phyloP scores from a whole-genome alignment of 495 filamentous ascomycete species.

The Coniosporium apollinis region DNA sequence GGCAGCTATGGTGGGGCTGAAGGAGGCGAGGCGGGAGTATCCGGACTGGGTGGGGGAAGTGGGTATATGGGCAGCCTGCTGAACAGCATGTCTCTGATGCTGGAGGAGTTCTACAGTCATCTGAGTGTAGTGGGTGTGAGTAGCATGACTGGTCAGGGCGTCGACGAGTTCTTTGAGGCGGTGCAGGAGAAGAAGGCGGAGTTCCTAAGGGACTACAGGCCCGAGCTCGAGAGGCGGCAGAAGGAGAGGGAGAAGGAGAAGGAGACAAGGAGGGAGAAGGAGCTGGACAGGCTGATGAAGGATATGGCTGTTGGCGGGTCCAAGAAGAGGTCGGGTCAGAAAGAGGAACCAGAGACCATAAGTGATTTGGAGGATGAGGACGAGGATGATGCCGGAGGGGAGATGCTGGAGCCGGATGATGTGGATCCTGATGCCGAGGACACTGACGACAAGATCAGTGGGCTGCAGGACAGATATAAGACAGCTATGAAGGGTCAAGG shows the following conservation, averaged over 20 bases:
- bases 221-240: conserved; percentile 68
- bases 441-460: conserved; percentile 4
- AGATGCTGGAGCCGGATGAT: conserved; percentile 26
- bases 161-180: conserved; percentile 83
- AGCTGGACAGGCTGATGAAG: conserved; percentile 83
- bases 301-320: conserved; percentile 63
- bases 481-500: conserved; percentile 33
- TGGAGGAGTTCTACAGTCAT: conserved; percentile 95
- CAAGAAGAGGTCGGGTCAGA: conserved; percentile 19
- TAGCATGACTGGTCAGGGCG: conserved; percentile 78
- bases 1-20: conserved; percentile 63
- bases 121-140: conserved; percentile 84
- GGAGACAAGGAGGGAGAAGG: conserved; percentile 49
- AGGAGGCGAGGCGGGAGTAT: conserved; percentile 33
- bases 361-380: conserved; percentile 44
- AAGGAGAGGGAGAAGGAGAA: conserved; percentile 60
- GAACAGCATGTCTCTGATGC: conserved; percentile 93
- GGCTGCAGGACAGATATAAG: conserved; percentile 41
- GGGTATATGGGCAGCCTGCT: conserved; percentile 95
- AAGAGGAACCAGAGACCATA: conserved; percentile 34
- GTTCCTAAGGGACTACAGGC: conserved; percentile 81
- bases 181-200: conserved; percentile 76
- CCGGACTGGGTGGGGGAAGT: conserved; percentile 46
- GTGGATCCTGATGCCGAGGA: conserved; percentile 29
- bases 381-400: conserved; percentile 30